Base-by-base conservation (phyloP, 139 green algal species). In the Chlorella sp. region DNA sequence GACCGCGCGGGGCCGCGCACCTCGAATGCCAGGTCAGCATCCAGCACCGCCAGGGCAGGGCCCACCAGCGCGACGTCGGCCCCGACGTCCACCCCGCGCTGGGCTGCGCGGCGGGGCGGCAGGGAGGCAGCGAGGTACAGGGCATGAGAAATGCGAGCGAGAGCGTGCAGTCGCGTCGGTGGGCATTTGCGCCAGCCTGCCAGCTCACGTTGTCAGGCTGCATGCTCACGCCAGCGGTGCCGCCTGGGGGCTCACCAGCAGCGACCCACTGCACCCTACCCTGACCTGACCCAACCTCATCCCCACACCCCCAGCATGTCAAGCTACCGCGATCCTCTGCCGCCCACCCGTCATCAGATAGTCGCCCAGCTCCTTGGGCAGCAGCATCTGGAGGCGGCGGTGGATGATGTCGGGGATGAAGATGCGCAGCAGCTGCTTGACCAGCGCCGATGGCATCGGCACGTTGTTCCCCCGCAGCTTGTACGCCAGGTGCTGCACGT, bases 381-480 rank as follows among this genome's bases (percentile, higher is more conserved):
- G 79, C 38, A 80, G 35, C 0, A 42, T 71, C 50, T 90, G 77
- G 50, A 92, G 62, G 38, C 75, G 81, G 53, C 74, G 69, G 69
- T 75, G 73, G 21, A 88, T 77, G n/a, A 91, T 33, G 27, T 76
- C 82, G 0, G 80, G 76, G 41, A 91, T 71, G 35, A 85, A 83
- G 5, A 80, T 67, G 25, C 71, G 77, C 66, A 93, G 78, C 36
- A 91, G 89, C 62, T 87, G 74, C 42, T 79, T 79, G 56, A 93
- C 80, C 40, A 93, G 67, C 12, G 83, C 80, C 35, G 76, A 74
- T n/a, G 88, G 88, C 83, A 93, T 82, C n/a, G 88, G 88, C 38
- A 93, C 74, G 53, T 76, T 87, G 46, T 80, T 85, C 66, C 85
- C 84, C 38, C 62, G 55, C 33, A 88, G 80, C 11, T 67, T 77